phyloP scores from a whole-genome alignment of 371 early-diverging fungal genomes.

The Apophysomyces ossiformis region DNA sequence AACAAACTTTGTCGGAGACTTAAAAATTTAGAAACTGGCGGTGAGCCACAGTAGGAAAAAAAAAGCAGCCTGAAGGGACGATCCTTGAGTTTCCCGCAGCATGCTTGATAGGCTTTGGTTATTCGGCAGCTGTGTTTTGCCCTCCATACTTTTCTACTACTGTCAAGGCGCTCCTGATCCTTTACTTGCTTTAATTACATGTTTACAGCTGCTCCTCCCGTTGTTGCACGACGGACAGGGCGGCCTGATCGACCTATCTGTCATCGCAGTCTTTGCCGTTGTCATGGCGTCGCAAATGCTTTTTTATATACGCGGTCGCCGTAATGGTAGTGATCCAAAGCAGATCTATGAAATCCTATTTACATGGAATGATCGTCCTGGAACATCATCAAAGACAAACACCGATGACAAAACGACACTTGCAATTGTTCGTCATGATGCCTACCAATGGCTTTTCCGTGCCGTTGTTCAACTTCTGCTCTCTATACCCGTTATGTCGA shows the following conservation, averaged over 20 bases:
- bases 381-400: background rate
- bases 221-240: constrained; percentile 12
- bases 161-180: background rate
- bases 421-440: constrained; percentile 20
- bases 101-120: background rate
- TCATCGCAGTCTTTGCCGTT: constrained; percentile 22
- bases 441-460: constrained; percentile 16
- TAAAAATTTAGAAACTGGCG: too few relatives aligned
- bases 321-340: constrained; percentile 1
- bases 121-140: background rate
- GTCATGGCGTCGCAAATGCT: constrained; percentile 33
- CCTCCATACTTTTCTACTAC: background rate
- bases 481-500: constrained; percentile 27
- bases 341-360: constrained; percentile 17
- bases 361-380: constrained; percentile 28
- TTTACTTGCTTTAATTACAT: background rate
- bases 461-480: constrained; percentile 15
- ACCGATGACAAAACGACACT: constrained; percentile 1
- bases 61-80: background rate
- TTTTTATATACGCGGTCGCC: constrained; percentile 25
- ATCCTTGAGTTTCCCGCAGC: background rate
- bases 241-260: constrained; percentile 15
- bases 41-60: background rate
- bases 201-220: background rate
- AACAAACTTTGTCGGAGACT: too few relatives aligned